These are phyloP conservation scores for Vitis hybrid DNA, from an alignment of 177 flowering plant genomes.

Conservation along the genomic window DNA sequence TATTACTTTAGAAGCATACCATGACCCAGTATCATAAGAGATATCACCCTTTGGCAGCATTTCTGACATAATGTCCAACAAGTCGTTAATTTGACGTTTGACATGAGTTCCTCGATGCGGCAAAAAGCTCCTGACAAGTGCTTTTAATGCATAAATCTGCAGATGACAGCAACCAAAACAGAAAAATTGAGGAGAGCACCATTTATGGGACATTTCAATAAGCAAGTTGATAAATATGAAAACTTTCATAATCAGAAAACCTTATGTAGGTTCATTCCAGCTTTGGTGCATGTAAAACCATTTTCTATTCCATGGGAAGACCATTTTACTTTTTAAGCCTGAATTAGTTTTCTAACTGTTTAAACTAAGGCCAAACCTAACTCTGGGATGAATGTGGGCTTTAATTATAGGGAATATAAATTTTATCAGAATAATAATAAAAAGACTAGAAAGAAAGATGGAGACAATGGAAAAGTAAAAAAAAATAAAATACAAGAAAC, in stretches of 20 bases:
- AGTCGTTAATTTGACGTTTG: conserved; percentile 32
- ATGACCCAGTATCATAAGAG: conserved; percentile 26
- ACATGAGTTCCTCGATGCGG: conserved; percentile 51
- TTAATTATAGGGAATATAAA: too few relatives aligned
- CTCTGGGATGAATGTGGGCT: too few relatives aligned
- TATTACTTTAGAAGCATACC: conserved; percentile 34
- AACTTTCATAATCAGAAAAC: background rate
- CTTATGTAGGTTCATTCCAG: background rate
- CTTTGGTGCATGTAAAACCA: background rate
- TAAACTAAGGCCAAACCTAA: too few relatives aligned
- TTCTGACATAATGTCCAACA: conserved; percentile 50
- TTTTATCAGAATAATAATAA: too few relatives aligned
- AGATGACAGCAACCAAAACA: conserved; percentile 5
- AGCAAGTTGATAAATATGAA: background rate
- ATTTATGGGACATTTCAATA: conserved; percentile 1
- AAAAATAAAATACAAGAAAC: too few relatives aligned
- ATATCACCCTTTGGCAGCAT: conserved; percentile 44
- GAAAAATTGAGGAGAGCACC: background rate
- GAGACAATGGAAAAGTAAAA: too few relatives aligned
- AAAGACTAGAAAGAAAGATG: too few relatives aligned
- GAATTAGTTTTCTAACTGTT: too few relatives aligned
- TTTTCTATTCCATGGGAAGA: too few relatives aligned
- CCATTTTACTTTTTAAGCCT: too few relatives aligned
- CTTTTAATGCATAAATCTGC: conserved; percentile 86
- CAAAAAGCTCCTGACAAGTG: conserved; percentile 72